A percentile compares a stretch with the other conserved stretches of the same genome.
Conservation (phyloP, 163 green algal species). For the Chloroidium sp. region DNA sequence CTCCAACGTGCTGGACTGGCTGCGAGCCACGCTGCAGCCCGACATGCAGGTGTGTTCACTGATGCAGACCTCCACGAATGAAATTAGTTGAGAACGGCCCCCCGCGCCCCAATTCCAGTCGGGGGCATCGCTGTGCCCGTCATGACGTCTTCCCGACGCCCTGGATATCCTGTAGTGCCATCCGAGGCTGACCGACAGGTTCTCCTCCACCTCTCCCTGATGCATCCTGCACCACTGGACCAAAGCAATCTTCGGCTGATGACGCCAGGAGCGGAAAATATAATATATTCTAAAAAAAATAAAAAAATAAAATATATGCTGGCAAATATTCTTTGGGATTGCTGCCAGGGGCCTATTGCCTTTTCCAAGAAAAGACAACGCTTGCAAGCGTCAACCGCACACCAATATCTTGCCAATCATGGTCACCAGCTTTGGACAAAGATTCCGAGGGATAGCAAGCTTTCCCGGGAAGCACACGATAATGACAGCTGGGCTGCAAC, state of each 20-base stretch:
- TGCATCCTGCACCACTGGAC: background rate
- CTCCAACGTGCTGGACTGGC: constrained; percentile 45
- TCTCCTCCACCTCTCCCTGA: background rate
- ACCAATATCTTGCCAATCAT: background rate
- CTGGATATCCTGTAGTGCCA: background rate
- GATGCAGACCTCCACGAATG: background rate
- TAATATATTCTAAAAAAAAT: no score
- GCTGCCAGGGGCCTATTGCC: background rate
- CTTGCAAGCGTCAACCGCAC: background rate
- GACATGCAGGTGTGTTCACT: constrained; percentile 5
- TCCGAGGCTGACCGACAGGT: background rate
- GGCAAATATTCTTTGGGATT: background rate
- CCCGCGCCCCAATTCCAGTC: no score
- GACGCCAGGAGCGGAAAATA: no score
- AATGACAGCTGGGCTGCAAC: background rate
- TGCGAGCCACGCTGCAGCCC: constrained; percentile 26
- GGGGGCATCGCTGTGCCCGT: no score
- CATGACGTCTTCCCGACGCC: background rate
- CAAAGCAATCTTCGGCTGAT: no score
- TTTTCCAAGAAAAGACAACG: no score
- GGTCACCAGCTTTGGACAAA: background rate
- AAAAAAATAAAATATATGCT: no score
- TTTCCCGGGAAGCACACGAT: background rate
- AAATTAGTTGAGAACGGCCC: background rate
- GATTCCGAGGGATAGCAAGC: no score